phyloP scores from a whole-genome alignment of 805 yeast species.

The Starmerella vaccinii region DNA sequence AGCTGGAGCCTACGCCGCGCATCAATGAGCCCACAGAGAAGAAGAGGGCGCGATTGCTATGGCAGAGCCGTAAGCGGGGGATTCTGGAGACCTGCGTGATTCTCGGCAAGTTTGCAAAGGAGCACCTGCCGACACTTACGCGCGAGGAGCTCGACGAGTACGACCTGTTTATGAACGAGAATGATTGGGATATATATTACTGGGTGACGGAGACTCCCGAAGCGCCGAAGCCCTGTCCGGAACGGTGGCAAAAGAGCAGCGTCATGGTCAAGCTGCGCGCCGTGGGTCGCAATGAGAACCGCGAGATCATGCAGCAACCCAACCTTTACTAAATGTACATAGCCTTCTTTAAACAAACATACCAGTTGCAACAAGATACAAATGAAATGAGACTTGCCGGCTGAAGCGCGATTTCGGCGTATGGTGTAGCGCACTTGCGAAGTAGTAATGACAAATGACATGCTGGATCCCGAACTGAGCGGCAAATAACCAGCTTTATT shows the following conservation, averaged over 20 bases:
- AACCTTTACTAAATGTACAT: conserved; percentile 33
- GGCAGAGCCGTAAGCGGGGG: conserved; percentile 91
- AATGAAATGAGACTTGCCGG: not conserved
- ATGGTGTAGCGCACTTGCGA: not conserved
- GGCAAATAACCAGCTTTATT: not conserved
- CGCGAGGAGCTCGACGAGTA: conserved; percentile 70
- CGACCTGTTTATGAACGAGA: conserved; percentile 71
- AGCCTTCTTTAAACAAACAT: not conserved
- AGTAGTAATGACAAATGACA: not conserved
- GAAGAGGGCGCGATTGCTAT: conserved; percentile 77
- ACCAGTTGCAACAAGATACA: not conserved
- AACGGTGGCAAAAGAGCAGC: conserved; percentile 63
- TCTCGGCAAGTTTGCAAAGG: conserved; percentile 74
- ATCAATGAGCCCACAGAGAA: conserved; percentile 59
- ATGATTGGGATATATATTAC: conserved; percentile 98
- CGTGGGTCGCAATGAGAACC: conserved; percentile 60
- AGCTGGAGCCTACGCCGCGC: conserved; percentile 71
- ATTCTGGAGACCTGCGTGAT: conserved; percentile 86
- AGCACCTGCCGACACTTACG: conserved; percentile 49
- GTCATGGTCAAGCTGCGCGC: conserved; percentile 59
- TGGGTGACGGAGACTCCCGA: conserved; percentile 82
- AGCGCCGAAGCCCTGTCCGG: conserved; percentile 76
- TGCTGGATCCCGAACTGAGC: not conserved
- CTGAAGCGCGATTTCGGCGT: not conserved
- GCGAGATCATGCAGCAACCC: conserved; percentile 81